Conservation (phyloP, 768 basidiomycete genomes). For the Trametopsis cervina region DNA sequence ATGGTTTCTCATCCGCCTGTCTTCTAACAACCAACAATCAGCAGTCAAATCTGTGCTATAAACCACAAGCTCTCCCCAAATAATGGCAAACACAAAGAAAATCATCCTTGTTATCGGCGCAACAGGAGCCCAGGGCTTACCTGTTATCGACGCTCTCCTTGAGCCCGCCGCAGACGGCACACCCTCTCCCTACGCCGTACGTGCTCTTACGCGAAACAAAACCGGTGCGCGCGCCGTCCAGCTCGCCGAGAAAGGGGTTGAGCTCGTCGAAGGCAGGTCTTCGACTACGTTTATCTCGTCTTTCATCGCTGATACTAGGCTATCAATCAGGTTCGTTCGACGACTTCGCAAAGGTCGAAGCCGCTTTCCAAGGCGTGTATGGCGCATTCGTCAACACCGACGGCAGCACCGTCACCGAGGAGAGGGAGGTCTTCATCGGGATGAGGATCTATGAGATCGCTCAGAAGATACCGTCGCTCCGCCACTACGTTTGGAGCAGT, state of each 20-base stretch:
- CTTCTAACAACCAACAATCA: too few species aligned
- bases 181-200: constrained; percentile 32
- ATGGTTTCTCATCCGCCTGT: too few species aligned
- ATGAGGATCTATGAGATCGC: constrained; percentile 34
- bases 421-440: constrained; percentile 30
- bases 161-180: constrained; percentile 25
- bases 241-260: constrained; percentile 28
- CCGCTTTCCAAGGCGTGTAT: constrained; percentile 25
- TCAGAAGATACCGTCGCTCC: constrained; percentile 22
- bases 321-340: constrained; percentile 23
- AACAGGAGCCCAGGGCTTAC: constrained; percentile 35
- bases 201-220: constrained; percentile 31
- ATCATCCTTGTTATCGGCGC: constrained; percentile 36
- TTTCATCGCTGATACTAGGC: not conserved
- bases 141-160: constrained; percentile 31
- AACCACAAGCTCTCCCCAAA: too few species aligned
- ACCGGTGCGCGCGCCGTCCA: constrained; percentile 26
- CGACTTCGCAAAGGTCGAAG: constrained; percentile 22
- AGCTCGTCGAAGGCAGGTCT: constrained; percentile 26
- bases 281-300: not conserved
- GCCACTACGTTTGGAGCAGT: constrained; percentile 34
- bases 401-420: constrained; percentile 30
- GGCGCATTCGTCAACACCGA: constrained; percentile 30
- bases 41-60: too few species aligned
- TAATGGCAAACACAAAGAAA: constrained; percentile 22